Evolutionary conservation across 202 grass and related monocot genomes (phyloP), one percentile per base, ranked within the genome.

Genomic region (Hordeum pubiflorum): DNA sequence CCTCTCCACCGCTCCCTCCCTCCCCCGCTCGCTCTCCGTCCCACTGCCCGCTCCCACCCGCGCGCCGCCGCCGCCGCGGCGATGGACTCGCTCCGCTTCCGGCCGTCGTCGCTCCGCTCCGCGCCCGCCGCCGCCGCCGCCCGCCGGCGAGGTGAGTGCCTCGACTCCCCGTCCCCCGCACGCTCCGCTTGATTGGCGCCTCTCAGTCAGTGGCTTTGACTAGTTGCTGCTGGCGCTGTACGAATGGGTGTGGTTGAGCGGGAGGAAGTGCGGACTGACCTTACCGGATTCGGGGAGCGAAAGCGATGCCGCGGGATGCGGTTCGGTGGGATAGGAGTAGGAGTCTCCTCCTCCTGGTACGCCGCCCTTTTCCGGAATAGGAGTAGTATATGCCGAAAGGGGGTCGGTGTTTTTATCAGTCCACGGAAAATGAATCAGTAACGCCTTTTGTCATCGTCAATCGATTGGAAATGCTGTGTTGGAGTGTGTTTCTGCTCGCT

Each of bases 51-150:
- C 29, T 37, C 34, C 14, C 39, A 14, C 75, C 59, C 32, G 4
- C 10, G 6, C 63, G 22, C 37, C 38, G 13, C 26, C 3, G 22
- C 41, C 58, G 38, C 37, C 31, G 58, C 31, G 6, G 57, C 44
- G 48, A 92, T 86, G 86, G 83, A 89, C 9, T 80, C 83, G 57
- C 90, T 92, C 81, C 55, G 81, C 72, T 80, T 86, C 50, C 83
- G 76, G 5, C 83, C 86, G 18, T 89, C 79, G 9, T 80, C 79
- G 9, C 76, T 85, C 20, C 79, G 70, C 73, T 66, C 68, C 83
- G 74, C 69, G 68, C 69, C 81, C 8, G 61, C 15, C 44, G 33
- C 44, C 52, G 68, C 81, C 8, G 61, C 15, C 44, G 33, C 44
- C 52, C 74, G 61, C 83, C 75, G 50, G 7, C 69, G 79, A 89